phyloP scores from a whole-genome alignment of 1,284 basidiomycete species.

The Coniferiporia sulphurascens region DNA sequence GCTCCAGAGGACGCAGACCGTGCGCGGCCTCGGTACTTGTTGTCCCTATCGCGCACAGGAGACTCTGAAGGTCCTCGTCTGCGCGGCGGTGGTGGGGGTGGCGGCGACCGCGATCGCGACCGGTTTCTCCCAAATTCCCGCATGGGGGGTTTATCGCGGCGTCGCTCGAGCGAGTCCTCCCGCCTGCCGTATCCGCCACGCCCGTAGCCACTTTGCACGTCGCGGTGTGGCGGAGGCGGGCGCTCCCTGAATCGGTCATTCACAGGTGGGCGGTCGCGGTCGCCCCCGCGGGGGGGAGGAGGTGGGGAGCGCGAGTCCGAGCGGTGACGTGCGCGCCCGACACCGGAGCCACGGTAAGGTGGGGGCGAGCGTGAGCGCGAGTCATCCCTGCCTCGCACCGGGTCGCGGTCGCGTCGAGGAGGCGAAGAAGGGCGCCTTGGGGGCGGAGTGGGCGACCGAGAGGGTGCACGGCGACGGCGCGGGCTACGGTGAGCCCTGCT shows the following conservation, averaged over 20 bases:
- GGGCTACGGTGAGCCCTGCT: constrained; percentile 1
- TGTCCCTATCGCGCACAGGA: background rate
- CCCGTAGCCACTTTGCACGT: background rate
- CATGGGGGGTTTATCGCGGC: background rate
- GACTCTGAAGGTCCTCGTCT: background rate
- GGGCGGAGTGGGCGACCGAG: constrained; percentile 10
- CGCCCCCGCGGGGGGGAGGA: constrained; percentile 19
- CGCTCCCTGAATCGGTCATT: constrained; percentile 29
- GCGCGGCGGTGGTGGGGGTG: background rate
- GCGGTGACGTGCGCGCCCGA: constrained; percentile 22
- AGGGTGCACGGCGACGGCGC: constrained; percentile 5
- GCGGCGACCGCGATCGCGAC: background rate
- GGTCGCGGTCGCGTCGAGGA: constrained; percentile 2
- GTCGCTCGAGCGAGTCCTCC: constrained; percentile 16
- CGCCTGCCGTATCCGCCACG: constrained; percentile 9
- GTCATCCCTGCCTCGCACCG: background rate
- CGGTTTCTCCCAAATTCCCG: background rate
- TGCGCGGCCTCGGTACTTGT: background rate
- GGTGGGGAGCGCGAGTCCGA: constrained; percentile 18
- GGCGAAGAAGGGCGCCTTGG: constrained; percentile 8
- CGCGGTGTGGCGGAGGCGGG: constrained; percentile 26
- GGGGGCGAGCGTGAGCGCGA: constrained; percentile 16
- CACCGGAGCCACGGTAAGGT: constrained; percentile 23
- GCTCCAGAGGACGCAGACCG: background rate
- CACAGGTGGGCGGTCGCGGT: constrained; percentile 20